Evolutionary conservation across 1,284 basidiomycete species (phyloP).

Genomic region (Apiotrichum siamense): DNA sequence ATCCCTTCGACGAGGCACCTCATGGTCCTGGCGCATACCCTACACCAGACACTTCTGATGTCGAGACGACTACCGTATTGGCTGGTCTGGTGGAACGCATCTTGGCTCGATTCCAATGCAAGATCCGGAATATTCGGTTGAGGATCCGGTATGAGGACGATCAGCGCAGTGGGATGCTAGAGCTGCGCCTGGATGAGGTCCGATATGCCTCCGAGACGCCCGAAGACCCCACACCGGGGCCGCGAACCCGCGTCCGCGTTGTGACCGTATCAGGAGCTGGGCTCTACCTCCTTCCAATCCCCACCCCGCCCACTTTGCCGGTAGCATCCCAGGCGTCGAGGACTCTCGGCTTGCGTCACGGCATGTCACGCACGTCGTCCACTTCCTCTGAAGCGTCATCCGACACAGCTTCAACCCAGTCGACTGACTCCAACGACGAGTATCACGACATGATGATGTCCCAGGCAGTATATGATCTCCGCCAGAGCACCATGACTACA

Average conservation of each 20-base stretch:
- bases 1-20: slow-evolving; percentile 35
- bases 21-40: slow-evolving; percentile 39
- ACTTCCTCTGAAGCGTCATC: slow-evolving; percentile 5
- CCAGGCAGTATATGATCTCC: slow-evolving; percentile 49
- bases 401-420: neutral
- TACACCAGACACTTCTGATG: neutral
- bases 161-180: slow-evolving; percentile 27
- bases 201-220: slow-evolving; percentile 39
- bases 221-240: slow-evolving; percentile 1
- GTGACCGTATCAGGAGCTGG: slow-evolving; percentile 24
- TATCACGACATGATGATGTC: slow-evolving; percentile 48
- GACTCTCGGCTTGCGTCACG: neutral
- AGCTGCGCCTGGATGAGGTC: slow-evolving; percentile 38
- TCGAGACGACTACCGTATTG: slow-evolving; percentile 65
- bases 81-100: slow-evolving; percentile 76
- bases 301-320: neutral
- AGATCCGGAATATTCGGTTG: slow-evolving; percentile 62
- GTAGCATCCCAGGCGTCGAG: neutral
- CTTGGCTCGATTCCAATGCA: slow-evolving; percentile 72
- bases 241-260: slow-evolving; percentile 18
- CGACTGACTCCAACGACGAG: slow-evolving; percentile 17
- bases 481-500: slow-evolving; percentile 31
- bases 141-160: slow-evolving; percentile 33
- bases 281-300: slow-evolving; percentile 24
- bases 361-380: slow-evolving; percentile 21